Percentiles rank a stretch among this genome's conserved stretches.
These are phyloP conservation scores for Diplodia scrobiculata DNA, from an alignment of 2,329 filamentous ascomycete species.

Conservation along the genomic window DNA sequence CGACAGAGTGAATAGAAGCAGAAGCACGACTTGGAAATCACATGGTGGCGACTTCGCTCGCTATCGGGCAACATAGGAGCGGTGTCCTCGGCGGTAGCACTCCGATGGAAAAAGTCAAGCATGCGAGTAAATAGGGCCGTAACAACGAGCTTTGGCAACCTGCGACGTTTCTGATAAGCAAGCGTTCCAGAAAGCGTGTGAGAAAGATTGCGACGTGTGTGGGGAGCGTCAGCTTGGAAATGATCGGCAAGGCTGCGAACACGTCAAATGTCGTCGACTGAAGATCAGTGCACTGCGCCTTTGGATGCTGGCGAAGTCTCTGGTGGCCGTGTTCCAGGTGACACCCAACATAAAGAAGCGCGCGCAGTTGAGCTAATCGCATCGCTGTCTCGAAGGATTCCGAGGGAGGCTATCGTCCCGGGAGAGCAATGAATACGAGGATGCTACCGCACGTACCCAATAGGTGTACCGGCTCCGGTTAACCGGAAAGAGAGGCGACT, in stretches of 20 bases:
- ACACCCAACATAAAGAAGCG: no score
- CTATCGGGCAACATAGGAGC: background rate
- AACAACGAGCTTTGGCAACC: background rate
- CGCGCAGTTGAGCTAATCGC: background rate
- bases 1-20: background rate
- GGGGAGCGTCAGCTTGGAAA: background rate
- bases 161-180: background rate
- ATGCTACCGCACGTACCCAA: background rate
- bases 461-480: background rate
- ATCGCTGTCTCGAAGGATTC: background rate
- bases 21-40: background rate
- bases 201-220: slow-evolving; percentile 13
- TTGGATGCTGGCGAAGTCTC: background rate
- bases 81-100: no score
- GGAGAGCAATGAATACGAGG: background rate
- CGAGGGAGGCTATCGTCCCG: background rate
- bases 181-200: background rate
- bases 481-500: background rate
- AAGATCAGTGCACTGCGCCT: background rate
- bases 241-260: background rate
- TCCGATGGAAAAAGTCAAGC: no score
- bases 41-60: background rate
- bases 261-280: slow-evolving; percentile 8
- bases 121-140: no score
- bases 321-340: background rate